Evolutionary conservation across 1,284 basidiomycete species (phyloP).

Genomic region (Schizophyllum commune): DNA sequence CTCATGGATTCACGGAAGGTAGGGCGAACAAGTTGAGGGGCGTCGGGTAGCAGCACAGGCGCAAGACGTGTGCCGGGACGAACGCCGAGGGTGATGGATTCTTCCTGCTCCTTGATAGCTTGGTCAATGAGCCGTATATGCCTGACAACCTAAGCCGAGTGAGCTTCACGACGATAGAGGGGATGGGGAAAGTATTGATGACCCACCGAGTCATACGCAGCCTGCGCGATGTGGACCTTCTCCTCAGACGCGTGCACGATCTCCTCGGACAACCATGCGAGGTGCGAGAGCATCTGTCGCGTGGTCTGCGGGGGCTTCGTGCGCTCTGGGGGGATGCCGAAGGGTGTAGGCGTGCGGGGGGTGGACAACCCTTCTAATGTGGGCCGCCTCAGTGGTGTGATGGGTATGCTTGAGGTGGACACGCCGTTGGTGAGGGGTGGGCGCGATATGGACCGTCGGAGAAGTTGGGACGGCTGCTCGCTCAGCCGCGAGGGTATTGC

Average conservation of each 20-base stretch:
- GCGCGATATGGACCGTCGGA: neutral
- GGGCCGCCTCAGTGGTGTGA: neutral
- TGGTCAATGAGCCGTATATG: slow-evolving; percentile 69
- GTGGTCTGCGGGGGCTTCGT: slow-evolving; percentile 28
- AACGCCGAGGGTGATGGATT: slow-evolving; percentile 44
- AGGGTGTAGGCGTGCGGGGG: neutral
- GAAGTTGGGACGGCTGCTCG: neutral
- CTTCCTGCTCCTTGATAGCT: slow-evolving; percentile 67
- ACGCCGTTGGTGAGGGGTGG: neutral
- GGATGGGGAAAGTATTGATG: slow-evolving; percentile 1
- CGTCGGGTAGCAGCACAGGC: slow-evolving; percentile 42
- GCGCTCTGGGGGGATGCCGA: slow-evolving; percentile 1
- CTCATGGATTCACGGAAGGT: slow-evolving; percentile 19
- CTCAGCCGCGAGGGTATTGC: neutral
- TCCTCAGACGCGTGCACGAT: slow-evolving; percentile 58
- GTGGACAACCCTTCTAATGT: neutral
- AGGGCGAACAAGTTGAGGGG: neutral
- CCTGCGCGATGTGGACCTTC: slow-evolving; percentile 64
- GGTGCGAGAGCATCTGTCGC: slow-evolving; percentile 43
- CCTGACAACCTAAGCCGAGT: slow-evolving; percentile 44
- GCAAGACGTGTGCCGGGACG: slow-evolving; percentile 46
- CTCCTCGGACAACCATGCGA: slow-evolving; percentile 55
- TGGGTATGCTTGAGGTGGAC: neutral
- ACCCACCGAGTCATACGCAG: slow-evolving; percentile 59
- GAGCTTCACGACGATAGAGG: slow-evolving; percentile 2